A percentile compares a stretch with the other conserved stretches of the same genome.
Conservation (phyloP, 768 basidiomycete genomes). For the Termitomyces sp. region DNA sequence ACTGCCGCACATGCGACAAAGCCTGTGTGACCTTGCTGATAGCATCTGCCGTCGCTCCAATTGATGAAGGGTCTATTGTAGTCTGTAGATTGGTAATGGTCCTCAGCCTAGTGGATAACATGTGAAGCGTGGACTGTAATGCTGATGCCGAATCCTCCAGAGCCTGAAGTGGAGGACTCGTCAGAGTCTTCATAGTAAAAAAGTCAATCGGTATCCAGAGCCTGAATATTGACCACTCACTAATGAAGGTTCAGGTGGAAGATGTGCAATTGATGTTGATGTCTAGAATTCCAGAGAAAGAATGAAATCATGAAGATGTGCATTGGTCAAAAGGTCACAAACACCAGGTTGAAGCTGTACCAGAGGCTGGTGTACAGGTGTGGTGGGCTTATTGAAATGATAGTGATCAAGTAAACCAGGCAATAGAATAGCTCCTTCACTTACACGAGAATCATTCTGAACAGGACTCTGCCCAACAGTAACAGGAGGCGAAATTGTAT, state of each 20-base stretch:
- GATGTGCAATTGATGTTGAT: background rate
- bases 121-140: conserved; percentile 51
- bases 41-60: conserved; percentile 65
- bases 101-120: conserved; percentile 50
- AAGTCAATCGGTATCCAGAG: background rate
- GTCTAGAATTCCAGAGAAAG: background rate
- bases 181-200: conserved; percentile 5
- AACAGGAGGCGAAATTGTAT: background rate
- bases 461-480: background rate
- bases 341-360: background rate
- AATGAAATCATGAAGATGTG: background rate
- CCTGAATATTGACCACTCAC: conserved; percentile 2
- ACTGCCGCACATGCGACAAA: conserved; percentile 54
- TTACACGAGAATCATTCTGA: conserved; percentile 10
- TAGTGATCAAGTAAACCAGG: background rate
- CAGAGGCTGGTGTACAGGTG: background rate
- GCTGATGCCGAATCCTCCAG: conserved; percentile 41
- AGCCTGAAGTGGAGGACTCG: conserved; percentile 14
- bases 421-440: background rate
- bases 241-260: conserved; percentile 6
- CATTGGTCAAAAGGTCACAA: background rate
- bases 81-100: conserved; percentile 37
- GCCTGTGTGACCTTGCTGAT: conserved; percentile 66
- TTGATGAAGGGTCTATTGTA: conserved; percentile 44
- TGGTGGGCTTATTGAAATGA: background rate